Evolutionary conservation across 805 yeast genomes (phyloP).

Genomic region (Candida piceae): DNA sequence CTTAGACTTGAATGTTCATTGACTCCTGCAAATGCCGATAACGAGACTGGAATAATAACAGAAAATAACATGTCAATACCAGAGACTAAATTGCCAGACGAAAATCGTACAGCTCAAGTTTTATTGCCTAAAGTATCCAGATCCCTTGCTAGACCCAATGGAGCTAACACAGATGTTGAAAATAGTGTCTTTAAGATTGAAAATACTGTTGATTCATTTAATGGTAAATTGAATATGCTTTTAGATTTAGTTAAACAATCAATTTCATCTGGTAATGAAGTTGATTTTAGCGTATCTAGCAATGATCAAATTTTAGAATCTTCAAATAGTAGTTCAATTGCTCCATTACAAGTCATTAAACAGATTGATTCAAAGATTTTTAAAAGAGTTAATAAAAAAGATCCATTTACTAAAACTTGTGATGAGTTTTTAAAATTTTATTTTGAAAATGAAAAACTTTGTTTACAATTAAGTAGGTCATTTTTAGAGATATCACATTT

Average conservation of each 20-base stretch:
- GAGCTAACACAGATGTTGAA: conserved; percentile 3
- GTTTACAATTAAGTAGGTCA: conserved; percentile 40
- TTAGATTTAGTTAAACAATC: conserved; percentile 15
- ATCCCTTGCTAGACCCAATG: no score
- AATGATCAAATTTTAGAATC: conserved; percentile 7
- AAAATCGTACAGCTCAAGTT: no score
- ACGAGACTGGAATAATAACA: not conserved
- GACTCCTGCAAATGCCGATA: conserved; percentile 13
- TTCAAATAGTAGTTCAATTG: conserved; percentile 15
- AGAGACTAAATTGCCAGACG: no score
- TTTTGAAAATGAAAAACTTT: conserved; percentile 36
- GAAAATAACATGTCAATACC: not conserved
- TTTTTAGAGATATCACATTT: conserved; percentile 50
- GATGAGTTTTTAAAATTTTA: conserved; percentile 44
- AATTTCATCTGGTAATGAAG: conserved; percentile 7
- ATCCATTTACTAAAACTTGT: conserved; percentile 32
- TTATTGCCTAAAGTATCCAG: no score
- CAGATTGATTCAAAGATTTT: conserved; percentile 27
- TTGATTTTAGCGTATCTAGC: conserved; percentile 9
- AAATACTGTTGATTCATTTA: conserved; percentile 15
- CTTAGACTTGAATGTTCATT: conserved; percentile 45
- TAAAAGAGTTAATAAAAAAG: conserved; percentile 19
- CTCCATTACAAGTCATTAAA: conserved; percentile 29
- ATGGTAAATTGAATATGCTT: conserved; percentile 10
- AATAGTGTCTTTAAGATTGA: conserved; percentile 10